Base-by-base conservation (phyloP, 176 grass and related monocot species). In the Zizania latifolia region DNA sequence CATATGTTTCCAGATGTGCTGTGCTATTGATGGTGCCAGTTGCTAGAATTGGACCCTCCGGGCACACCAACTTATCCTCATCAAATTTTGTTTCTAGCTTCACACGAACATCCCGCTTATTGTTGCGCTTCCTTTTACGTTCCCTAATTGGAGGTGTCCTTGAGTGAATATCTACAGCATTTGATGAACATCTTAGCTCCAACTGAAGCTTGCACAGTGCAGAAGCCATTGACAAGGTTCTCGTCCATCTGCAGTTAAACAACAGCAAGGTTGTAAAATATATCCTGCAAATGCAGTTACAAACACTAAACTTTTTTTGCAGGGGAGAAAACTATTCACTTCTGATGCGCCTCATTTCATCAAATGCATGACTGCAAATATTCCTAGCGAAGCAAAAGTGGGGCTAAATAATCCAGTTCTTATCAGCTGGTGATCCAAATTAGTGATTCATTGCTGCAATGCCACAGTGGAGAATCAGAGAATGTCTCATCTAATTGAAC, bases 191-290 rank as follows among this genome's bases (percentile, higher is more conserved):
- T 57, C 65, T 82, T 54, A 88, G 62, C 65, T 92, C 83, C 16
- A 63, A 51, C 23, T 92, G 89, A 73, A 96, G 84, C 65, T 82
- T 45, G 24, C 93, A 96, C 3, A 96, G 84, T 39, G 86, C 82
- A 78, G 68, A 45, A 21, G 87, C 84, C 93, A 96, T 92, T 29
- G 89, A 63, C 60, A 96, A 77, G 76, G 87, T 81, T 78, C 93
- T 86, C 34, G 66, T 31, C 89, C 89, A 96, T 84, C 89, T 96
- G 71, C 19, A 63, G 28, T 58, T 33, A 27, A 17, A 68, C 26
- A 17, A 68, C 26, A 77, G 17, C 17, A 68, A 27, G 10, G 14
- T 8, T 65, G 37, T 30, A 30, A 71, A 26, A 76, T 60, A 39
- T 65, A 45, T 36, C 21, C 65, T 77, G 37, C 58, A 71, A 63